phyloP scores from a whole-genome alignment of 225 moss, liverwort and hornwort genomes.

The Bryum argenteum region DNA sequence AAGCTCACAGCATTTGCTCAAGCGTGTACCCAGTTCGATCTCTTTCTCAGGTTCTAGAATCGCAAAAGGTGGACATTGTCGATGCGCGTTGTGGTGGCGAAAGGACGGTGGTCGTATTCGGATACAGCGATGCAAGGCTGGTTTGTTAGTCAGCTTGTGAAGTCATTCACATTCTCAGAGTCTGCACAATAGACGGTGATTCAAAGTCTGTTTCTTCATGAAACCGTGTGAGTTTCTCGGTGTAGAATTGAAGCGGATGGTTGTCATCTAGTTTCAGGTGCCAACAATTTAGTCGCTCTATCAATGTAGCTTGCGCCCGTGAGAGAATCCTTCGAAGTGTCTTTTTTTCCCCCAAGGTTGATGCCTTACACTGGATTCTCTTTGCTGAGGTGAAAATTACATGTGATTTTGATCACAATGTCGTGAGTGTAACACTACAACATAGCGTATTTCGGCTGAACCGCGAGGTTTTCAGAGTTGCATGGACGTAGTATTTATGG shows the following conservation, averaged over 20 bases:
- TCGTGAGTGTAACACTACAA: slow-evolving; percentile 2
- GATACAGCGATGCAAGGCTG: background rate
- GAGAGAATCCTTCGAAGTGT: slow-evolving; percentile 5
- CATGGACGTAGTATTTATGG: slow-evolving; percentile 41
- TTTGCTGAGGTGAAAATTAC: slow-evolving; percentile 17
- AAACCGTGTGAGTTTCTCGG: background rate
- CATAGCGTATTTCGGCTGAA: background rate
- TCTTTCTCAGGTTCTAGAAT: background rate
- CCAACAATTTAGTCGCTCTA: background rate
- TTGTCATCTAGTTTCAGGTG: background rate
- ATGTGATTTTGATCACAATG: slow-evolving; percentile 27
- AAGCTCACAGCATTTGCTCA: background rate
- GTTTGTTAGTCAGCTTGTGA: background rate
- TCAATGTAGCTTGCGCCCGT: slow-evolving; percentile 26
- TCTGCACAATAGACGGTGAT: background rate
- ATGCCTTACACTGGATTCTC: background rate
- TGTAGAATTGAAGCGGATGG: background rate
- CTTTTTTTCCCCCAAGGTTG: background rate
- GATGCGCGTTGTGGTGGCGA: too few relatives aligned
- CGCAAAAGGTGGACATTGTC: too few relatives aligned
- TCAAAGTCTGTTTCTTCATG: background rate
- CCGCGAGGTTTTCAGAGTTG: background rate
- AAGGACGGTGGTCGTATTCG: background rate
- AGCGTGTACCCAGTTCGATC: background rate
- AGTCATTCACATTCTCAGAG: background rate